A percentile compares a stretch with the other conserved stretches of the same genome.
Evolutionary conservation across 495 filamentous ascomycete species (phyloP).

Genomic region (Podospora bellae-mahoneyi): DNA sequence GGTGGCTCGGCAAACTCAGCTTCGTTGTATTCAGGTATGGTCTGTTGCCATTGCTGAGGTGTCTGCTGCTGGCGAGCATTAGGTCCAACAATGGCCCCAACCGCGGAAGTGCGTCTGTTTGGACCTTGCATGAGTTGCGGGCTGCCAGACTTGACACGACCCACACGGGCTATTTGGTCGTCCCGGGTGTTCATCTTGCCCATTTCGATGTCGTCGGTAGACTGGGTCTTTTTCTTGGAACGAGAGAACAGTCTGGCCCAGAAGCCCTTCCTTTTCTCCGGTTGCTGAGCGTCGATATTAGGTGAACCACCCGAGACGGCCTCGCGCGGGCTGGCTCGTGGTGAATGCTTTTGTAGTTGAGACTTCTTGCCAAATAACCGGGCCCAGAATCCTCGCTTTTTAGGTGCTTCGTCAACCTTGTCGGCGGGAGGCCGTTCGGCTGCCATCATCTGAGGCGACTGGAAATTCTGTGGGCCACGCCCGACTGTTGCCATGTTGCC

Average conservation of each 20-base stretch:
- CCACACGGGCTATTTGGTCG: conserved; percentile 7
- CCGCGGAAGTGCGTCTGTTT: conserved; percentile 2
- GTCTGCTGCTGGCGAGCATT: background rate
- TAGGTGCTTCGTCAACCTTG: background rate
- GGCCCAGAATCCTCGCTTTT: conserved; percentile 9
- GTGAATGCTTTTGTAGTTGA: background rate
- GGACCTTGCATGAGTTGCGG: conserved; percentile 9
- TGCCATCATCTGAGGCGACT: background rate
- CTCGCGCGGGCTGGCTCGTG: background rate
- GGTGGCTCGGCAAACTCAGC: background rate
- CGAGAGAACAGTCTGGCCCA: conserved; percentile 11
- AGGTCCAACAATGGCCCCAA: conserved; percentile 5
- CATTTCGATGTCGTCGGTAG: conserved; percentile 13
- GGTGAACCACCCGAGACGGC: background rate
- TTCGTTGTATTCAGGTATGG: background rate
- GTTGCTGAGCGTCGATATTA: background rate
- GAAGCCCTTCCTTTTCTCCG: conserved; percentile 7
- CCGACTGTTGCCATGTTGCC: background rate
- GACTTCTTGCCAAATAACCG: conserved; percentile 4
- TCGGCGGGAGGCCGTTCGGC: background rate
- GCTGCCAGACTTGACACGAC: conserved; percentile 16
- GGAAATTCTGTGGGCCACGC: background rate
- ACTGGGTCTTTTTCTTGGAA: conserved; percentile 8
- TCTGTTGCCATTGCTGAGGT: background rate
- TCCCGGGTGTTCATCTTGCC: conserved; percentile 7